Conservation (phyloP, 2,329 filamentous ascomycete species). For the Arachnomyces sp. region DNA sequence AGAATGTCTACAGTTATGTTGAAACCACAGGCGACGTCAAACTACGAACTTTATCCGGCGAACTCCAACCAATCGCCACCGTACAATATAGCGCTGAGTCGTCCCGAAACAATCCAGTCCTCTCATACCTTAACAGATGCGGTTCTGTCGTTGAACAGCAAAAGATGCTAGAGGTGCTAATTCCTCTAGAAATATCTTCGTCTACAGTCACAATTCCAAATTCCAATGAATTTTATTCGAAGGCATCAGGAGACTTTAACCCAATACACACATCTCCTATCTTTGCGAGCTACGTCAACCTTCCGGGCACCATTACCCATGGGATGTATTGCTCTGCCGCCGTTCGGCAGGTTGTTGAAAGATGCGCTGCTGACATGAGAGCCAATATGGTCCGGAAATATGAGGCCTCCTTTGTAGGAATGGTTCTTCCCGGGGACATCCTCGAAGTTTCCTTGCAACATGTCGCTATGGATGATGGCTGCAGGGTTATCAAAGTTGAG, state of each 20-base stretch:
- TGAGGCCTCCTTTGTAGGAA: constrained; percentile 25
- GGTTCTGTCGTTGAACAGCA: constrained; percentile 9
- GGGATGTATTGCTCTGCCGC: constrained; percentile 34
- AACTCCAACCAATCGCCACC: constrained; percentile 1
- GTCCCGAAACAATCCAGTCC: constrained; percentile 17
- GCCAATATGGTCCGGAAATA: constrained; percentile 20
- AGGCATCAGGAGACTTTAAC: constrained; percentile 32
- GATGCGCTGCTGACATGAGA: constrained; percentile 10
- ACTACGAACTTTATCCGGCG: neutral
- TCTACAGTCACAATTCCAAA: constrained; percentile 9
- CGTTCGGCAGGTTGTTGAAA: constrained; percentile 22
- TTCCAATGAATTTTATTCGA: constrained; percentile 20
- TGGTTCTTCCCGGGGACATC: constrained; percentile 87
- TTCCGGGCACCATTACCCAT: constrained; percentile 35
- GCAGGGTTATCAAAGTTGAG: constrained; percentile 94
- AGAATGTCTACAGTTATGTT: neutral
- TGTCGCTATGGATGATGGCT: constrained; percentile 92
- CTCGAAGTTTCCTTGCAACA: constrained; percentile 94
- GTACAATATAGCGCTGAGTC: constrained; percentile 2
- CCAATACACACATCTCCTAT: constrained; percentile 33
- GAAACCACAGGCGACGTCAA: constrained; percentile 3
- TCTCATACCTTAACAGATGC: constrained; percentile 17
- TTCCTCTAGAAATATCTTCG: neutral
- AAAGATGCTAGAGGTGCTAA: constrained; percentile 9
- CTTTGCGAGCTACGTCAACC: constrained; percentile 28